A percentile compares a stretch with the other conserved stretches of the same genome.
These are phyloP conservation scores for Ploettnerulaceae sp. DNA, from an alignment of 2,329 filamentous ascomycete genomes.

Conservation along the genomic window DNA sequence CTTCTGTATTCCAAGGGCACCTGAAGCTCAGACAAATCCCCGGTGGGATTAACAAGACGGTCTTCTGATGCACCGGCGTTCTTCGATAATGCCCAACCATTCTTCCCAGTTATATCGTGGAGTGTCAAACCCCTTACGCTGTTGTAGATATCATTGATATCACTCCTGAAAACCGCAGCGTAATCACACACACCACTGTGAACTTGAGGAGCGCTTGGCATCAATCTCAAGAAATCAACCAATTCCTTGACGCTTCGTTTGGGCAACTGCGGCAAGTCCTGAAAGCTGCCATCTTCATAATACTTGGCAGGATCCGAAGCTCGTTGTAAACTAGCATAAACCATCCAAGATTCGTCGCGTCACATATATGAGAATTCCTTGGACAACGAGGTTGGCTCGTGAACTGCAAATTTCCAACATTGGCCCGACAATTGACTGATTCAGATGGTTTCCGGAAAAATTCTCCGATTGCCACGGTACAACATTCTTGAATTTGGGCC, in stretches of 20 bases:
- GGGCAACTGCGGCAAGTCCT: constrained; percentile 25
- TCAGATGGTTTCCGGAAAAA: constrained; percentile 37
- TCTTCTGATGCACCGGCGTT: constrained; percentile 25
- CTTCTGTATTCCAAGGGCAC: constrained; percentile 11
- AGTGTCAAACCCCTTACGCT: constrained; percentile 47
- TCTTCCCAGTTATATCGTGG: constrained; percentile 43
- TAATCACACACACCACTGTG: constrained; percentile 46
- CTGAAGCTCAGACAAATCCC: constrained; percentile 18
- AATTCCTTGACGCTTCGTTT: constrained; percentile 43
- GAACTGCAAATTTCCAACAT: constrained; percentile 30
- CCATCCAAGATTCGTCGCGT: constrained; percentile 50
- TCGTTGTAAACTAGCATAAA: constrained; percentile 48
- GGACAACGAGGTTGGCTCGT: constrained; percentile 44
- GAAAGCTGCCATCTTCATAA: constrained; percentile 34
- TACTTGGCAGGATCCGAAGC: constrained; percentile 40
- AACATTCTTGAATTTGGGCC: constrained; percentile 46
- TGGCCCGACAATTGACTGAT: constrained; percentile 16
- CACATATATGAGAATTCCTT: constrained; percentile 46
- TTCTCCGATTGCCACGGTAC: constrained; percentile 41
- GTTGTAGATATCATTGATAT: constrained; percentile 47
- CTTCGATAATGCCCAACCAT: constrained; percentile 46
- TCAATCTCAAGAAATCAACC: constrained; percentile 40
- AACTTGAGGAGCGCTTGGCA: constrained; percentile 42
- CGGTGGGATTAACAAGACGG: constrained; percentile 10
- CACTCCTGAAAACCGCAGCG: constrained; percentile 42